Percentiles rank a stretch among this genome's conserved stretches.
phyloP scores from a whole-genome alignment of 768 basidiomycete genomes.

The Agaricus sinodeliciosus region DNA sequence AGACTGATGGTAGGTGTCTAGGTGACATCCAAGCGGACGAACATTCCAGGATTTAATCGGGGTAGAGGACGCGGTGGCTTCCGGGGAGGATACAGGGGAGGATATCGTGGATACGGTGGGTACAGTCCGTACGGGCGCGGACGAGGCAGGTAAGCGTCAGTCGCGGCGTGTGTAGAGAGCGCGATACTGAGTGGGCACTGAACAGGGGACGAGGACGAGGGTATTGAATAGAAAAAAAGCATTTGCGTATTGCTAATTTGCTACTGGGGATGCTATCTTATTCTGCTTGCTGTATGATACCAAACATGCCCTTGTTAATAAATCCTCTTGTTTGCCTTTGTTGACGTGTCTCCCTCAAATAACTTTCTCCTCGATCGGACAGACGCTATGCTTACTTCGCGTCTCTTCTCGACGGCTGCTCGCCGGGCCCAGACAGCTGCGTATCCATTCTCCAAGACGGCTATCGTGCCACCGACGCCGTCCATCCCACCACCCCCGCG shows the following conservation, averaged over 20 bases:
- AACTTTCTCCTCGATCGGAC: no score
- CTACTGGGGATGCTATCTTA: constrained; percentile 2
- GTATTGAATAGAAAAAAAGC: constrained; percentile 28
- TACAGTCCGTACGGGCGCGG: constrained; percentile 55
- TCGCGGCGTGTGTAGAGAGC: background rate
- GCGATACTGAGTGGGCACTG: background rate
- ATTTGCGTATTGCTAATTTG: background rate
- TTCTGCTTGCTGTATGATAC: constrained; percentile 12
- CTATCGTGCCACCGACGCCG: constrained; percentile 44
- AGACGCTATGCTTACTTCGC: background rate
- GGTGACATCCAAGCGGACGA: constrained; percentile 96
- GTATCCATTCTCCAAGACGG: constrained; percentile 75
- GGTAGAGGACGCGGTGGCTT: constrained; percentile 60
- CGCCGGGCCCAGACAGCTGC: constrained; percentile 12
- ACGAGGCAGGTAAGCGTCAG: constrained; percentile 62
- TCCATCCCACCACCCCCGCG: constrained; percentile 34
- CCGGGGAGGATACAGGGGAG: constrained; percentile 54
- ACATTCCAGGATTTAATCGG: constrained; percentile 86
- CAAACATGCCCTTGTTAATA: background rate
- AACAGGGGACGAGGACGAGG: constrained; percentile 60
- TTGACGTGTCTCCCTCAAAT: background rate
- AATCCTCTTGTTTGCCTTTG: constrained; percentile 1
- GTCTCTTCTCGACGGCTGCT: constrained; percentile 12
- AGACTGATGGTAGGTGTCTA: constrained; percentile 21
- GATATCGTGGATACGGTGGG: constrained; percentile 44